These are phyloP conservation scores for Solanum clarkiae DNA, from an alignment of 257 asterid genomes.

Conservation along the genomic window DNA sequence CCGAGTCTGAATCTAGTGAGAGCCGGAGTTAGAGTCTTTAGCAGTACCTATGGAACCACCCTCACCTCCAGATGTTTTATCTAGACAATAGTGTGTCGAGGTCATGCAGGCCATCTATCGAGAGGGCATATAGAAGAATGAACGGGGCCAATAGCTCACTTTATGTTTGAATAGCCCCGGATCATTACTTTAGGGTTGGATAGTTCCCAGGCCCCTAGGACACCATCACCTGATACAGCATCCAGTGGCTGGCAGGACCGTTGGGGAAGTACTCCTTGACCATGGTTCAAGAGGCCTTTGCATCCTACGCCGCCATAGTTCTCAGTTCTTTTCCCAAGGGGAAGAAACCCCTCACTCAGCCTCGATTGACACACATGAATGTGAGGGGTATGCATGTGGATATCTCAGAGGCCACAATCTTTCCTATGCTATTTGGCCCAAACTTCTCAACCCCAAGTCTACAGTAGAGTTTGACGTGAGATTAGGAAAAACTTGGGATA, in stretches of 20 bases:
- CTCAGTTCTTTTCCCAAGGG: too few species aligned
- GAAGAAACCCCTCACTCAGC: too few species aligned
- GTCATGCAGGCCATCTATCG: fast-evolving
- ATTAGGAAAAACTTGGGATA: too few species aligned
- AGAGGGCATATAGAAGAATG: too few species aligned
- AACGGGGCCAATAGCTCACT: fast-evolving
- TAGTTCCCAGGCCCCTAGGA: too few species aligned
- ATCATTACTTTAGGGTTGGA: too few species aligned
- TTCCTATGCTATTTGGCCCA: too few species aligned
- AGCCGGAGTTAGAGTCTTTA: fast-evolving
- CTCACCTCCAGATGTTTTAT: fast-evolving
- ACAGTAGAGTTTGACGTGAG: fast-evolving
- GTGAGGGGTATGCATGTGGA: too few species aligned
- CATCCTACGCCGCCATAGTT: too few species aligned
- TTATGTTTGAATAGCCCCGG: fast-evolving
- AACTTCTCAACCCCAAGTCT: fast-evolving
- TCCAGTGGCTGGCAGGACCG: fast-evolving
- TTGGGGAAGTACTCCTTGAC: fast-evolving
- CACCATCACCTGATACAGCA: too few species aligned
- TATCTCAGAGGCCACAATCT: too few species aligned
- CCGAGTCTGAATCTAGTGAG: fast-evolving
- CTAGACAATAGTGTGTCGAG: fast-evolving
- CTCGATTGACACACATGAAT: fast-evolving
- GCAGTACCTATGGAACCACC: fast-evolving
- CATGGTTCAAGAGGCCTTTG: too few species aligned